A percentile compares a stretch with the other conserved stretches of the same genome.
phyloP scores from a whole-genome alignment of 768 basidiomycete genomes.

The Mycena galericulata region DNA sequence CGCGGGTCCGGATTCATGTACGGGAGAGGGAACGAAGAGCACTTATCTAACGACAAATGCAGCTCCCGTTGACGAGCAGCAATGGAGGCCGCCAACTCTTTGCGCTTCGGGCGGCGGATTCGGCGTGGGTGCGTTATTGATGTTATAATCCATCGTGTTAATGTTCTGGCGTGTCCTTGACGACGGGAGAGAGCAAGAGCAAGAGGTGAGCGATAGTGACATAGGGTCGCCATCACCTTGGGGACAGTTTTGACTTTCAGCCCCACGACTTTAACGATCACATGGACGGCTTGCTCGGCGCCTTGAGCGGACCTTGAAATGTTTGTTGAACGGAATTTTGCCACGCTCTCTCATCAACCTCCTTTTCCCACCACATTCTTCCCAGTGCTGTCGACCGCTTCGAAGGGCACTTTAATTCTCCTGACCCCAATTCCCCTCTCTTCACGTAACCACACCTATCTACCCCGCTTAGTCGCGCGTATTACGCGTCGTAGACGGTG shows the following conservation, averaged over 20 bases:
- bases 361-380: not conserved
- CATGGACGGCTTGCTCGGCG: slow-evolving; percentile 6
- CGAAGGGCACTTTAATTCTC: not conserved
- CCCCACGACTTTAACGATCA: slow-evolving; percentile 15
- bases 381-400: not conserved
- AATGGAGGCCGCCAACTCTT: not conserved
- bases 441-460: too few species aligned
- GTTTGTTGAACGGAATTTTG: not conserved
- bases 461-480: not conserved
- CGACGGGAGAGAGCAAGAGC: too few species aligned
- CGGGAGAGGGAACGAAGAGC: not conserved
- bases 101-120: not conserved
- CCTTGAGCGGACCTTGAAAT: not conserved
- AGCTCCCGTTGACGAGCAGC: not conserved
- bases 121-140: too few species aligned
- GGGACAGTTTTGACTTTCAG: slow-evolving; percentile 11
- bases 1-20: not conserved
- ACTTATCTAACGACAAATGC: not conserved
- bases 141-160: too few species aligned
- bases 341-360: not conserved
- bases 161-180: too few species aligned
- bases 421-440: not conserved
- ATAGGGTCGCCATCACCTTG: too few species aligned
- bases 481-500: not conserved
- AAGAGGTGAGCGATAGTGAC: too few species aligned